Conservation (phyloP, 805 yeast species). For the Barnettozyma botsteinii region DNA sequence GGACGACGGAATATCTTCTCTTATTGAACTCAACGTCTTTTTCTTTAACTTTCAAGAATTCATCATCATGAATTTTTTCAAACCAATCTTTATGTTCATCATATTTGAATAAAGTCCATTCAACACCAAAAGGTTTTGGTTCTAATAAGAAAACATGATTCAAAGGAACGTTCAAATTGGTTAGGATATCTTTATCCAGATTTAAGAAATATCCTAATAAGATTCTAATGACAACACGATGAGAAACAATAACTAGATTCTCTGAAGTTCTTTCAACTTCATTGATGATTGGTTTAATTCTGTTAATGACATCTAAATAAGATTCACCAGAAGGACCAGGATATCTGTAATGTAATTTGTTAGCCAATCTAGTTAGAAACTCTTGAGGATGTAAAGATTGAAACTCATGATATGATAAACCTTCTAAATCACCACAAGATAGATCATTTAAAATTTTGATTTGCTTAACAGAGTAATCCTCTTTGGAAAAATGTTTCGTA, state of each 20-base stretch:
- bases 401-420: constrained; percentile 87
- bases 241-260: constrained; percentile 77
- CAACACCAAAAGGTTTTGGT: constrained; percentile 93
- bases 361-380: constrained; percentile 64
- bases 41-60: constrained; percentile 43
- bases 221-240: constrained; percentile 86
- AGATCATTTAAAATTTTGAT: constrained; percentile 91
- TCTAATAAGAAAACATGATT: constrained; percentile 88
- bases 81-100: constrained; percentile 77
- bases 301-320: constrained; percentile 85
- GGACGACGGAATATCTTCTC: constrained; percentile 66
- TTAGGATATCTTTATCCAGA: constrained; percentile 69
- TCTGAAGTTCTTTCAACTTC: constrained; percentile 91
- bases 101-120: constrained; percentile 85
- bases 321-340: constrained; percentile 99
- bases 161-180: constrained; percentile 87
- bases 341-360: constrained; percentile 81
- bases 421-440: constrained; percentile 90
- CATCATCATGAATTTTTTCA: constrained; percentile 47
- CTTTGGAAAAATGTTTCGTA: constrained; percentile 69
- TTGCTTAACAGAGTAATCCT: constrained; percentile 69
- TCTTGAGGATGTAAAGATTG: constrained; percentile 68
- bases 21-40: constrained; percentile 65
- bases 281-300: constrained; percentile 83
- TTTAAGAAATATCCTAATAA: constrained; percentile 86